A percentile compares a stretch with the other conserved stretches of the same genome.
These are phyloP conservation scores for Aspergillus sp. DNA, from an alignment of 2,329 filamentous ascomycete species.

Conservation along the genomic window DNA sequence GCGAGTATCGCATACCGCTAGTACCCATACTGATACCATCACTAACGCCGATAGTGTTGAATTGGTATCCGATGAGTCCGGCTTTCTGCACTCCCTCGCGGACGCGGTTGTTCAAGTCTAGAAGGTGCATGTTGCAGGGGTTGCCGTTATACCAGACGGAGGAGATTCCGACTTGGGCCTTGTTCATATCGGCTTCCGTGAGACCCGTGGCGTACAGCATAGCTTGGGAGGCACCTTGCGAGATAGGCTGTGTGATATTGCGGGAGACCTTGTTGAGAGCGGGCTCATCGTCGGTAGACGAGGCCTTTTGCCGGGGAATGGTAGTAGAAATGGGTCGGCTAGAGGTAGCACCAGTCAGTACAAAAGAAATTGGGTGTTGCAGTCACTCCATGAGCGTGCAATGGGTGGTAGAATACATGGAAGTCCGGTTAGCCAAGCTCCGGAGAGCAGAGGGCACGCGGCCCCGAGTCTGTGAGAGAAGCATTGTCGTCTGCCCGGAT, in stretches of 20 bases:
- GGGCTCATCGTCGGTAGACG: conserved; percentile 49
- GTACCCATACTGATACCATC: conserved; percentile 99
- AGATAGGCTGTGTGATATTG: conserved; percentile 92
- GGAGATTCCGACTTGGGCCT: conserved; percentile 95
- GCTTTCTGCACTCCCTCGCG: conserved; percentile 71
- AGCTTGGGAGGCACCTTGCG: conserved; percentile 95
- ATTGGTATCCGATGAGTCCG: conserved; percentile 88
- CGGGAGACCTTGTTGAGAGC: conserved; percentile 79
- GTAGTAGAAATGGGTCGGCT: conserved; percentile 45
- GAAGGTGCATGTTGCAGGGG: conserved; percentile 98
- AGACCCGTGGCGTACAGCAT: conserved; percentile 98
- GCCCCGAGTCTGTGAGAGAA: conserved; percentile 30
- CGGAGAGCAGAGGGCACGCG: conserved; percentile 29
- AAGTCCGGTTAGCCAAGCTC: conserved; percentile 17
- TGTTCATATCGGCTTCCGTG: conserved; percentile 82
- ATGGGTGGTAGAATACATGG: conserved; percentile 6
- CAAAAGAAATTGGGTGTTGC: no score
- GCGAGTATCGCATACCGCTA: conserved; percentile 90
- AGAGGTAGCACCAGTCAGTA: background rate
- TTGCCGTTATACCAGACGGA: conserved; percentile 98
- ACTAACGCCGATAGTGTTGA: conserved; percentile 98
- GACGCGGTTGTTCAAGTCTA: conserved; percentile 81
- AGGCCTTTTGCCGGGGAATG: conserved; percentile 41
- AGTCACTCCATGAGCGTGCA: background rate
- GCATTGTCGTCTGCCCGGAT: conserved; percentile 19